These are phyloP conservation scores for Sugiyamaella neomexicana DNA, from an alignment of 1,139 yeast species.

Conservation along the genomic window DNA sequence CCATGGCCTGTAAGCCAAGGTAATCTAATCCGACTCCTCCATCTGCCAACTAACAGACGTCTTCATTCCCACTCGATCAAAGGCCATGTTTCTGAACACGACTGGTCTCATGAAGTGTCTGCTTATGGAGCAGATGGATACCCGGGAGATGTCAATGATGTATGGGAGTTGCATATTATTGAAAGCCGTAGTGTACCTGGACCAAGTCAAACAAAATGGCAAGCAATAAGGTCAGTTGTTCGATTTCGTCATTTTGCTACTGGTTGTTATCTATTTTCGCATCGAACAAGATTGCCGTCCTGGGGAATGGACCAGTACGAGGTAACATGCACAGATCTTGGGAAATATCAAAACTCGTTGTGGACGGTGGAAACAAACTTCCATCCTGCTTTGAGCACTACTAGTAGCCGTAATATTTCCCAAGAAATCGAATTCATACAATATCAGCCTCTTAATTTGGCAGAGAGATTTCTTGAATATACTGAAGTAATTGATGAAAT, in stretches of 20 bases:
- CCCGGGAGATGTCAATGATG: slow-evolving; percentile 36
- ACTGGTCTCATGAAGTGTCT: slow-evolving; percentile 72
- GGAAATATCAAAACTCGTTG: slow-evolving; percentile 56
- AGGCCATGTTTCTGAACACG: slow-evolving; percentile 81
- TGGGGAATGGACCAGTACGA: slow-evolving; percentile 77
- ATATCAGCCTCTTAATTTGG: slow-evolving; percentile 28
- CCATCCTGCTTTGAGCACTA: slow-evolving; percentile 48
- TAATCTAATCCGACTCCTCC: slow-evolving; percentile 58
- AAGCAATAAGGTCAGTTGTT: slow-evolving; percentile 58
- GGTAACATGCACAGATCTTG: slow-evolving; percentile 68
- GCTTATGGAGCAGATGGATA: slow-evolving; percentile 54
- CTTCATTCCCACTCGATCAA: slow-evolving; percentile 56
- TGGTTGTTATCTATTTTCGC: slow-evolving; percentile 62
- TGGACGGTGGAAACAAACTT: slow-evolving; percentile 66
- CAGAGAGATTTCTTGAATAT: slow-evolving; percentile 40
- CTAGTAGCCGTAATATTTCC: slow-evolving; percentile 26
- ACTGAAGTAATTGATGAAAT: slow-evolving; percentile 26
- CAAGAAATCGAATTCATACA: slow-evolving; percentile 34
- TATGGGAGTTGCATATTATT: slow-evolving; percentile 34
- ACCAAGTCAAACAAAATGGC: slow-evolving; percentile 46
- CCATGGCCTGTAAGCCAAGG: slow-evolving; percentile 40
- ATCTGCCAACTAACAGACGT: slow-evolving; percentile 58
- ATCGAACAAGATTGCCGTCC: slow-evolving; percentile 59
- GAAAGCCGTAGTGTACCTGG: slow-evolving; percentile 28
- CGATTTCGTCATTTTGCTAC: slow-evolving; percentile 61